Conservation (phyloP, 768 basidiomycete genomes). For the Hericium rajendrae region DNA sequence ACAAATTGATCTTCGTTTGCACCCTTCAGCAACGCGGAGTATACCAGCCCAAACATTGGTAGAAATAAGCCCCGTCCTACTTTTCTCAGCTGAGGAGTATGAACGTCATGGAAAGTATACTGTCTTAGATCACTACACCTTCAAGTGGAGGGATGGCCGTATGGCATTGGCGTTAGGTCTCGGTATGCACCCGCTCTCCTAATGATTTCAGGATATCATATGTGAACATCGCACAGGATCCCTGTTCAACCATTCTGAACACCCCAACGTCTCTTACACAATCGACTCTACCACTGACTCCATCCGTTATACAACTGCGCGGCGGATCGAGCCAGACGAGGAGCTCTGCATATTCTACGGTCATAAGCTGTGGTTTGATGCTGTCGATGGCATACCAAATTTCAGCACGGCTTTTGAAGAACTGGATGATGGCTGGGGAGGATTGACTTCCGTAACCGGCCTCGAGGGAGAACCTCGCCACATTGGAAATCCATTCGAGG, state of each 20-base stretch:
- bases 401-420: neutral
- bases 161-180: slow-evolving; percentile 39
- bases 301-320: slow-evolving; percentile 52
- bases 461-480: slow-evolving; percentile 9
- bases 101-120: slow-evolving; percentile 51
- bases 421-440: slow-evolving; percentile 38
- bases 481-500: neutral
- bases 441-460: slow-evolving; percentile 23
- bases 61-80: slow-evolving; percentile 80
- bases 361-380: slow-evolving; percentile 55
- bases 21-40: slow-evolving; percentile 32
- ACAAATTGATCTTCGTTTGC: neutral
- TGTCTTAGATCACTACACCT: slow-evolving; percentile 65
- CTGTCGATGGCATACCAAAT: slow-evolving; percentile 18
- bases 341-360: slow-evolving; percentile 79
- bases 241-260: slow-evolving; percentile 67
- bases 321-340: slow-evolving; percentile 45
- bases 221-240: slow-evolving; percentile 42
- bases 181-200: slow-evolving; percentile 1
- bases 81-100: slow-evolving; percentile 67
- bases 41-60: slow-evolving; percentile 59
- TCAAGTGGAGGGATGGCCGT: slow-evolving; percentile 61
- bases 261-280: slow-evolving; percentile 61
- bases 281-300: slow-evolving; percentile 44
- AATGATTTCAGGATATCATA: neutral